Percentiles rank a stretch among this genome's conserved stretches.
Evolutionary conservation across 305 asterid species (phyloP).

Genomic region (Lippia alba): DNA sequence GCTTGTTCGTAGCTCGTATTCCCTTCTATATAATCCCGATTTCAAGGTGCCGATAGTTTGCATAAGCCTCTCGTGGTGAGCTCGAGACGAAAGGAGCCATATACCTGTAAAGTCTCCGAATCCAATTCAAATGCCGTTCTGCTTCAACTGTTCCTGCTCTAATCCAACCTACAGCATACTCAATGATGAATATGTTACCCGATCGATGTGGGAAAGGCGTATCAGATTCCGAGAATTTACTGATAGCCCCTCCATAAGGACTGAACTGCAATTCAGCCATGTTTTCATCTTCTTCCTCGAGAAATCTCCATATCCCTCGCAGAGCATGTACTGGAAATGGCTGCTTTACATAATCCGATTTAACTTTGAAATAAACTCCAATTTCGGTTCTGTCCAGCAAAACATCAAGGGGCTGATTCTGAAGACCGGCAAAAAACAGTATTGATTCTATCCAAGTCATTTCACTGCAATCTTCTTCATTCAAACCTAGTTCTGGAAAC

Average conservation of each 20-base stretch:
- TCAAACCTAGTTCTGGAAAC: constrained; percentile 39
- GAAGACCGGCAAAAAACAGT: constrained; percentile 20
- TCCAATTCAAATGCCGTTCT: too few species aligned
- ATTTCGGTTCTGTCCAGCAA: constrained; percentile 21
- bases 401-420: background rate
- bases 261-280: constrained; percentile 34
- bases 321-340: constrained; percentile 4
- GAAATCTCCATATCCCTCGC: constrained; percentile 1
- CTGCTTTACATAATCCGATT: constrained; percentile 26
- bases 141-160: background rate
- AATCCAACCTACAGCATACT: background rate
- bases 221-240: constrained; percentile 32
- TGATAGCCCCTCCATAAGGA: constrained; percentile 41
- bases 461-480: constrained; percentile 31
- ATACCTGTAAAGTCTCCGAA: too few species aligned
- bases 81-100: too few species aligned
- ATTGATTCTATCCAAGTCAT: constrained; percentile 41
- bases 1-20: constrained; percentile 20
- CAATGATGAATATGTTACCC: constrained; percentile 37
- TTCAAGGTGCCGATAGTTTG: too few species aligned
- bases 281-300: background rate
- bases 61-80: too few species aligned
- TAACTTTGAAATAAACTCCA: constrained; percentile 16
- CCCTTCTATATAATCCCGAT: background rate
- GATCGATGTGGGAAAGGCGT: constrained; percentile 46